Conservation (phyloP, 2,329 filamentous ascomycete genomes). For the Akanthomyces muscarius region DNA sequence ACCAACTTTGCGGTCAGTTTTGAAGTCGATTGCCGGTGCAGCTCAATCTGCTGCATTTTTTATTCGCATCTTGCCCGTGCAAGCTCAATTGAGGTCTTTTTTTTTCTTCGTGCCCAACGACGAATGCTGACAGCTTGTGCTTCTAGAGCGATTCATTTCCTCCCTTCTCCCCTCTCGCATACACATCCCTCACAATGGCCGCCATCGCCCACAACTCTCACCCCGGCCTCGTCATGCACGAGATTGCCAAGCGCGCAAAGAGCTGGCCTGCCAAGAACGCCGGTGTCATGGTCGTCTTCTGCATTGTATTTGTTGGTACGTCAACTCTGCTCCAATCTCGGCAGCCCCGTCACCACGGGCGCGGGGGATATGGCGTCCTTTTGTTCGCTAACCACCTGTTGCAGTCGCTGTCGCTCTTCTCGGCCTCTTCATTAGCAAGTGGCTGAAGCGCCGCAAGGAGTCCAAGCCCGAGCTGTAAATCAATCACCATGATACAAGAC, state of each 20-base stretch:
- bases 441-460: constrained; percentile 31
- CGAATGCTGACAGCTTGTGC: background rate
- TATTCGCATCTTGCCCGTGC: background rate
- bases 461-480: constrained; percentile 28
- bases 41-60: background rate
- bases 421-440: constrained; percentile 31
- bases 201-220: constrained; percentile 37
- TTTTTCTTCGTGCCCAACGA: background rate
- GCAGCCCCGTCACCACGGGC: background rate
- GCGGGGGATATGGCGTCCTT: too few species aligned
- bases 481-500: background rate
- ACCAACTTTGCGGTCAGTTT: background rate
- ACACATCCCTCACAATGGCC: constrained; percentile 35
- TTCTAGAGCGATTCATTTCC: constrained; percentile 5
- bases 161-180: constrained; percentile 19
- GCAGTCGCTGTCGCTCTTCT: constrained; percentile 33
- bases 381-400: too few species aligned
- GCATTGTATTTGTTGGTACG: constrained; percentile 40
- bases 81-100: constrained; percentile 6
- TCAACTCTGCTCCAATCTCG: background rate
- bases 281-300: constrained; percentile 42
- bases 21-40: background rate
- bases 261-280: constrained; percentile 38
- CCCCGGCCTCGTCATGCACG: constrained; percentile 35
- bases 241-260: constrained; percentile 36